Evolutionary conservation across 805 yeast species (phyloP), one percentile per base, ranked within the genome.

Genomic region (Debaryomyces tyrocola): DNA sequence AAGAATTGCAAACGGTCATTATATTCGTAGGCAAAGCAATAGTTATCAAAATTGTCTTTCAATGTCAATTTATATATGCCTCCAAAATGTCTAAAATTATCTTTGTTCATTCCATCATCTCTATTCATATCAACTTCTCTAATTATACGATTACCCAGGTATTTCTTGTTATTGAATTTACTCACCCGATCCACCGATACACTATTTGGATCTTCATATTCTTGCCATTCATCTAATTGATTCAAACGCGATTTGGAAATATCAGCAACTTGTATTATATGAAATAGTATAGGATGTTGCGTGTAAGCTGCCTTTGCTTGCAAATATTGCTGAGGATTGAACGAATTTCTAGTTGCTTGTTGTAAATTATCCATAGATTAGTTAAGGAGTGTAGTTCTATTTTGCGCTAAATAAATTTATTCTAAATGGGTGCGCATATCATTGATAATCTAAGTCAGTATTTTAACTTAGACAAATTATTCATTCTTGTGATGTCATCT

Each of bases 171-270:
- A 11, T 57, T 51, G 7, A 20, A 14, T 21, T 41, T 51, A 44
- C 48, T 53, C 37, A 84, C 60, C 20, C 84, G 63, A 60, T 85
- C 92, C 2, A 79, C 82, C 12, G 79, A 78, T 2, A 79, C 83
- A n/a, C 70, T 74, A 50, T 78, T 81, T 1, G 83, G 80, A 54
- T 85, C 83, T n/a, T 77, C 64, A 42, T 67, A 62, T 29, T 75
- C 74, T 18, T 66, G 66, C 62, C 86, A 67, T 5, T 74, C 77
- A 50, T 85, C 92, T 3, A 83, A 56, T 51, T 79, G 82, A n/a
- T 70, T 62, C 17, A 78, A 58, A 17, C 68, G 65, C 0, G 90
- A 79, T 27, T 63, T 70, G 6, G 83, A 69, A 1, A 79, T 67
- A 63, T 85, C 83, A 53, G 74, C 74, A 0, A 84, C 57, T 51